Conservation (phyloP, 2,329 filamentous ascomycete species). For the Podosphaera xanthii region DNA sequence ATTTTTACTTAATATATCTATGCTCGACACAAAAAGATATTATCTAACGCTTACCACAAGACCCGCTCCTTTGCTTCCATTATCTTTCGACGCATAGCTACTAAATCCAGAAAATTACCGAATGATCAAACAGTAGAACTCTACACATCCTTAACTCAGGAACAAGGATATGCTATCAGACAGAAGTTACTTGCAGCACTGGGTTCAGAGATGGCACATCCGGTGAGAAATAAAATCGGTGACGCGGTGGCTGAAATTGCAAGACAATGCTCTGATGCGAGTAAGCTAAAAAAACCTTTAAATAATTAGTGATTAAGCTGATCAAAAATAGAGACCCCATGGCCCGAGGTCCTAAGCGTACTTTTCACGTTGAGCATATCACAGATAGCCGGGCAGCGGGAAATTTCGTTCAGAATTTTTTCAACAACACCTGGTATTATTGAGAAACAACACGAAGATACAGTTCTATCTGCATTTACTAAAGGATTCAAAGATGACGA, state of each 20-base stretch:
- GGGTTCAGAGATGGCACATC: conserved; percentile 45
- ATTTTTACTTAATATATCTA: background rate
- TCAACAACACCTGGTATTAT: conserved; percentile 88
- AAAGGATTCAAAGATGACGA: conserved; percentile 81
- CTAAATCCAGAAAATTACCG: conserved; percentile 60
- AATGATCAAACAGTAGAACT: conserved; percentile 55
- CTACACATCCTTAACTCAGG: conserved; percentile 55
- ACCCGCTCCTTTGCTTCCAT: conserved; percentile 79
- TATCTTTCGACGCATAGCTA: conserved; percentile 81
- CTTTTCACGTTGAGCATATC: conserved; percentile 85
- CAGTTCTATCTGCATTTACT: conserved; percentile 71
- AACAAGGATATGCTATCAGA: conserved; percentile 58
- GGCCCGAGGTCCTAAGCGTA: conserved; percentile 69
- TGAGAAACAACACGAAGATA: conserved; percentile 80
- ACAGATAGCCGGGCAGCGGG: conserved; percentile 58
- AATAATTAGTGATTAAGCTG: conserved; percentile 2
- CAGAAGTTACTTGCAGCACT: conserved; percentile 64
- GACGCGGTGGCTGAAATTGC: conserved; percentile 94
- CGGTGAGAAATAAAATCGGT: conserved; percentile 82
- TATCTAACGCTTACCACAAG: conserved; percentile 21
- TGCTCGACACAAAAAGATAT: background rate
- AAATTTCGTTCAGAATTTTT: conserved; percentile 87
- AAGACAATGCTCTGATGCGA: conserved; percentile 79
- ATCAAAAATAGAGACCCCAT: conserved; percentile 41
- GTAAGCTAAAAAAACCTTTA: conserved; percentile 23